Evolutionary conservation across 495 filamentous ascomycete species (phyloP).

Genomic region (Penicillium argentinense): DNA sequence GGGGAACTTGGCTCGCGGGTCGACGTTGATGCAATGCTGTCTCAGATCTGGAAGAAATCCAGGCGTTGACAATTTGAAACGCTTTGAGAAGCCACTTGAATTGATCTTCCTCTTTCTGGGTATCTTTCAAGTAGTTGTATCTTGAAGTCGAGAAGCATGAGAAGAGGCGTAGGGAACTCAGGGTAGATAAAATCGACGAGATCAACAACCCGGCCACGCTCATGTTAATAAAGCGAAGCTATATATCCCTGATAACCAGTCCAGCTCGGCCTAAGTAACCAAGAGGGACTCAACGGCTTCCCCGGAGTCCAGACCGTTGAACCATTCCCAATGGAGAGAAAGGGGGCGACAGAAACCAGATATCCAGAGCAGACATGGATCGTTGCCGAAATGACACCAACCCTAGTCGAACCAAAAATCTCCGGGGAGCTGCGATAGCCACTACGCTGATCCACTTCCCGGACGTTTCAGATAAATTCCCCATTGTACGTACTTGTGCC

Average conservation of each 20-base stretch:
- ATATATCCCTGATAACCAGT: no score
- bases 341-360: background rate
- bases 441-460: constrained; percentile 21
- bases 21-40: constrained; percentile 28
- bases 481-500: constrained; percentile 14
- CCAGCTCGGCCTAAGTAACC: no score
- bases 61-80: background rate
- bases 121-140: no score
- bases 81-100: background rate
- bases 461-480: constrained; percentile 23
- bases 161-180: no score
- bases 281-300: constrained; percentile 1
- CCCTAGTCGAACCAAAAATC: constrained; percentile 27
- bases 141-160: no score
- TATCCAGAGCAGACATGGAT: constrained; percentile 9
- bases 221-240: no score
- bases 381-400: constrained; percentile 16
- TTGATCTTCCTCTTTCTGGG: no score
- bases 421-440: constrained; percentile 4
- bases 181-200: no score
- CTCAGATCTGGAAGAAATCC: constrained; percentile 20
- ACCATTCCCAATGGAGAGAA: background rate
- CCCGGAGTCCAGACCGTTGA: constrained; percentile 4
- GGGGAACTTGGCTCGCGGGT: constrained; percentile 4
- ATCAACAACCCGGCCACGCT: no score